Conservation (phyloP, 2,329 filamentous ascomycete genomes). For the Pseudogymnoascus sp. region DNA sequence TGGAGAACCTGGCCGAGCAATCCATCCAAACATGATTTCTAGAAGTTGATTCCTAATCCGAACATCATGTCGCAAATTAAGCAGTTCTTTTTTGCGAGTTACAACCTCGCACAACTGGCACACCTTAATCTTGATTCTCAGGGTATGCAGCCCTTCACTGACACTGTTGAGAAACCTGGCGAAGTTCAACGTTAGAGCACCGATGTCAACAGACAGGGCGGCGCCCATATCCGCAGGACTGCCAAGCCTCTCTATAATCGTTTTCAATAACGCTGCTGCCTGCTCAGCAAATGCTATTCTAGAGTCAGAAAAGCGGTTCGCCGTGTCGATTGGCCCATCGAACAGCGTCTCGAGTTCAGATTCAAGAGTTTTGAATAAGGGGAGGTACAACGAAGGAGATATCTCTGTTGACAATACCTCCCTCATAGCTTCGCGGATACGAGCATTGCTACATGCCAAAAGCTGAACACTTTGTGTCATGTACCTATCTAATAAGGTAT, state of each 20-base stretch:
- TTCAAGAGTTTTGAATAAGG: slow-evolving; percentile 59
- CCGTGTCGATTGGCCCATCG: slow-evolving; percentile 45
- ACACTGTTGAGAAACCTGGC: slow-evolving; percentile 58
- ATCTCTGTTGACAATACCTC: slow-evolving; percentile 61
- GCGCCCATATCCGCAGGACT: slow-evolving; percentile 56
- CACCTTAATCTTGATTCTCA: slow-evolving; percentile 62
- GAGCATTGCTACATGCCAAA: slow-evolving; percentile 55
- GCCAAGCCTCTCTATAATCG: slow-evolving; percentile 57
- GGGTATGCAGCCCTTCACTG: slow-evolving; percentile 46
- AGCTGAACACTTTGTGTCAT: slow-evolving; percentile 58
- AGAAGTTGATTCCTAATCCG: slow-evolving; percentile 62
- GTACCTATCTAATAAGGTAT: slow-evolving; percentile 53
- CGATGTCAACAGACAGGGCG: slow-evolving; percentile 57
- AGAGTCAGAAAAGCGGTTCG: slow-evolving; percentile 48
- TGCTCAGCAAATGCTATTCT: slow-evolving; percentile 63
- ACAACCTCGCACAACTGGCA: slow-evolving; percentile 61
- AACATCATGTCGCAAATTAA: slow-evolving; percentile 62
- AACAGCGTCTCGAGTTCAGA: slow-evolving; percentile 58
- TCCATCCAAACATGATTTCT: slow-evolving; percentile 63
- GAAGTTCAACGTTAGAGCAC: slow-evolving; percentile 56
- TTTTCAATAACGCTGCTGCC: slow-evolving; percentile 55
- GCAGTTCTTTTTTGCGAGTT: slow-evolving; percentile 58
- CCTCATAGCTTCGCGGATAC: slow-evolving; percentile 59
- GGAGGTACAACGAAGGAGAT: slow-evolving; percentile 52
- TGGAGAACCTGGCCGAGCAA: slow-evolving; percentile 52